Percentiles rank a stretch among this genome's conserved stretches.
These are phyloP conservation scores for Chlorella sp. DNA, from an alignment of 139 green algal species.

Conservation along the genomic window DNA sequence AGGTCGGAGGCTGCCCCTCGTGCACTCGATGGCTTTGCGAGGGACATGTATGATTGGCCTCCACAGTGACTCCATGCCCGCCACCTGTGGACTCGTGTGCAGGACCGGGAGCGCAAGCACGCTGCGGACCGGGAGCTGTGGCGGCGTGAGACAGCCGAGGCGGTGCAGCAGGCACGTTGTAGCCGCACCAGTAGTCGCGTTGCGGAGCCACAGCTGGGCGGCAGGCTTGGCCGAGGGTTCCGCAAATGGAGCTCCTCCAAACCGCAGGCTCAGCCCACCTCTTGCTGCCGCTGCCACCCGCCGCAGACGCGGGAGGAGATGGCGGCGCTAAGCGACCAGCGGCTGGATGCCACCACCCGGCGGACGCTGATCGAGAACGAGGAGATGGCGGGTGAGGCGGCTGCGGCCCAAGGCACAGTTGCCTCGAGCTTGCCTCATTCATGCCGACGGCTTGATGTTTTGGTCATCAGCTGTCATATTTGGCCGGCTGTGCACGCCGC, in stretches of 20 bases:
- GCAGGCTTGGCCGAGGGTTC: neutral
- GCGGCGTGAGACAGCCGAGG: constrained; percentile 71
- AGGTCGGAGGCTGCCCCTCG: too few relatives aligned
- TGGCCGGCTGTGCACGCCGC: too few relatives aligned
- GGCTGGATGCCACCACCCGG: constrained; percentile 87
- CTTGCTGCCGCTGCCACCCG: too few relatives aligned
- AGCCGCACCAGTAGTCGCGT: too few relatives aligned
- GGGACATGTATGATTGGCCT: too few relatives aligned
- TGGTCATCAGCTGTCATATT: neutral
- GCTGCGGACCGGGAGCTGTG: constrained; percentile 84
- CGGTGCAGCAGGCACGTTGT: constrained; percentile 54
- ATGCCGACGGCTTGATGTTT: too few relatives aligned
- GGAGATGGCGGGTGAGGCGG: constrained; percentile 78
- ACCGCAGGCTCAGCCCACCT: neutral
- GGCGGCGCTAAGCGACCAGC: constrained; percentile 80
- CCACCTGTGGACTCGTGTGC: neutral
- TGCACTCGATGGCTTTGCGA: too few relatives aligned
- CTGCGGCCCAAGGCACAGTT: constrained; percentile 14
- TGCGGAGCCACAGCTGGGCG: neutral
- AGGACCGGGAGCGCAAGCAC: constrained; percentile 80
- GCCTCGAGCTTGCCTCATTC: neutral
- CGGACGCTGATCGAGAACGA: constrained; percentile 87
- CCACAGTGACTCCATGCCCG: too few relatives aligned
- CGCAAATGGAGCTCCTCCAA: neutral
- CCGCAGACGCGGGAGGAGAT: constrained; percentile 63